Evolutionary conservation across 352 stramenopile genomes (phyloP).

Genomic region (Pythium brassicae): DNA sequence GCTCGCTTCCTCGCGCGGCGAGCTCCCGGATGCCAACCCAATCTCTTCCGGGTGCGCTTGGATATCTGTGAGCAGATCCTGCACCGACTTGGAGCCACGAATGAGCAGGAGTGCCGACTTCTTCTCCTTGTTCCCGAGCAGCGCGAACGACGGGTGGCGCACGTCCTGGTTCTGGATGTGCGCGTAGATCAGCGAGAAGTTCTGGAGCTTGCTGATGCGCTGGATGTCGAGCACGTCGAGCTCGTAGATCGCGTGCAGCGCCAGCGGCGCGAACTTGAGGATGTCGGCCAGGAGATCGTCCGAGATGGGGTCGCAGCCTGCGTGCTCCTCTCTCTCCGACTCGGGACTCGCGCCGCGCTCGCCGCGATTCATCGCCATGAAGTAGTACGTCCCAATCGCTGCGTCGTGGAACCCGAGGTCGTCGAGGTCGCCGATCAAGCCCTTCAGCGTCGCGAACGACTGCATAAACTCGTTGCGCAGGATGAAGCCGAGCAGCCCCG

Average conservation of each 20-base stretch:
- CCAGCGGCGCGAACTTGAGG: constrained; percentile 70
- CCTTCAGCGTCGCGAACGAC: constrained; percentile 81
- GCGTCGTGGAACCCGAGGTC: constrained; percentile 83
- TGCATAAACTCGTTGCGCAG: constrained; percentile 88
- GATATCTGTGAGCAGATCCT: constrained; percentile 83
- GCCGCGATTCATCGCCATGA: constrained; percentile 86
- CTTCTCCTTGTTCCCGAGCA: constrained; percentile 73
- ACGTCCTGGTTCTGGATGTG: constrained; percentile 82
- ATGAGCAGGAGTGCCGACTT: constrained; percentile 80
- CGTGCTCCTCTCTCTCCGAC: constrained; percentile 53
- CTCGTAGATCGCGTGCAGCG: constrained; percentile 83
- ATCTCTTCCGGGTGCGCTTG: constrained; percentile 80
- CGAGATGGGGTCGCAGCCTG: constrained; percentile 47
- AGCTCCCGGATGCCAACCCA: constrained; percentile 31
- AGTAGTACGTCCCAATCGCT: constrained; percentile 83
- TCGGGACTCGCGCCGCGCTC: constrained; percentile 70
- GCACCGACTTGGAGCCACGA: constrained; percentile 81
- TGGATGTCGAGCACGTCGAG: constrained; percentile 82
- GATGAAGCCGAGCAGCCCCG: constrained; percentile 78
- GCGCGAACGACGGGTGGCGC: constrained; percentile 71
- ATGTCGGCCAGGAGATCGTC: constrained; percentile 71
- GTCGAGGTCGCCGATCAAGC: constrained; percentile 72
- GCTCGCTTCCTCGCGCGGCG: constrained; percentile 33
- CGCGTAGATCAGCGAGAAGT: constrained; percentile 74
- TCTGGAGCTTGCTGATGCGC: constrained; percentile 74